These are phyloP conservation scores for Trametes versicolor DNA, from an alignment of 1,284 basidiomycete species.

Conservation along the genomic window DNA sequence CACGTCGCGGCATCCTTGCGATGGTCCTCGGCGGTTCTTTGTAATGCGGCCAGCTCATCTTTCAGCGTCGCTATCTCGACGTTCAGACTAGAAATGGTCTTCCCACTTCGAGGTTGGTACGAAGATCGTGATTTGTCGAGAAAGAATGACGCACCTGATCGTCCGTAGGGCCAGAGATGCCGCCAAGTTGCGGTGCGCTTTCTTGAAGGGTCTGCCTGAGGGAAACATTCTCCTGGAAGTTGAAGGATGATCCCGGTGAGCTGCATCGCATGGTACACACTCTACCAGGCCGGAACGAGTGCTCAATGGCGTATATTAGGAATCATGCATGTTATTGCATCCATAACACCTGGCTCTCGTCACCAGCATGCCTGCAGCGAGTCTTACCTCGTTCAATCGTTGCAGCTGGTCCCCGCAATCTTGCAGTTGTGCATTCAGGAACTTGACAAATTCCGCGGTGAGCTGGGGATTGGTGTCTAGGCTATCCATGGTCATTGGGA, in stretches of 20 bases:
- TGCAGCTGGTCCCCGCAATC: conserved; percentile 23
- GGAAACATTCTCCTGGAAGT: neutral
- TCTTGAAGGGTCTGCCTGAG: neutral
- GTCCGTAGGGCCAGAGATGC: neutral
- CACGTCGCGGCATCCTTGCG: neutral
- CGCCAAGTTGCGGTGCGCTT: neutral
- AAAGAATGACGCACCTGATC: neutral
- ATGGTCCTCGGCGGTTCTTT: neutral
- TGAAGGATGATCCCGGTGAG: neutral
- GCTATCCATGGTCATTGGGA: conserved; percentile 16
- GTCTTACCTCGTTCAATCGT: conserved; percentile 14
- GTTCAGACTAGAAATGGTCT: neutral
- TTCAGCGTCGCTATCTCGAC: neutral
- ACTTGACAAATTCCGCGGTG: conserved; percentile 27
- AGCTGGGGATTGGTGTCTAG: conserved; percentile 3
- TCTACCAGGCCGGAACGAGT: neutral
- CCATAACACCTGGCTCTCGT: too few relatives aligned
- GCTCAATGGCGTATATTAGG: too few relatives aligned
- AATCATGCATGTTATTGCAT: too few relatives aligned
- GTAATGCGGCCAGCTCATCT: neutral
- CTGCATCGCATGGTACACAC: too few relatives aligned
- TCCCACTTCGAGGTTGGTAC: neutral
- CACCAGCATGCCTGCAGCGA: neutral
- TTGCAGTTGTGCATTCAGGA: conserved; percentile 26
- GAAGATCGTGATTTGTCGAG: neutral